These are phyloP conservation scores for Jackrogersella multiformis DNA, from an alignment of 495 filamentous ascomycete genomes.

Conservation along the genomic window DNA sequence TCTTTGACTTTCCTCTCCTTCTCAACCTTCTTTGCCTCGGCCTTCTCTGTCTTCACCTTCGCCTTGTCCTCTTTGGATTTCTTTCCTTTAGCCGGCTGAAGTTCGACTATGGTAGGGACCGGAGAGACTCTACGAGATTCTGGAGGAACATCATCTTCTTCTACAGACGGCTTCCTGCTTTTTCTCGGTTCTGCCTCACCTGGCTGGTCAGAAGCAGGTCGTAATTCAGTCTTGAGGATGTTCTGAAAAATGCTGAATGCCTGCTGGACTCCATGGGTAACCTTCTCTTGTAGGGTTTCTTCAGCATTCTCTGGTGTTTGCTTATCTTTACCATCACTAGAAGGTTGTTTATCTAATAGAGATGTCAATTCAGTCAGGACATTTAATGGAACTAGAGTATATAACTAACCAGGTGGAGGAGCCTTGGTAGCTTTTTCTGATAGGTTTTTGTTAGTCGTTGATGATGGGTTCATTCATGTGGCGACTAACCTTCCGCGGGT, in stretches of 20 bases:
- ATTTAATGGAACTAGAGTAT: not conserved
- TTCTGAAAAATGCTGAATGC: constrained; percentile 20
- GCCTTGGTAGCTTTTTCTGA: not conserved
- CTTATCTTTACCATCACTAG: not conserved
- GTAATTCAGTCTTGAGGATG: constrained; percentile 16
- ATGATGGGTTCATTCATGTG: not conserved
- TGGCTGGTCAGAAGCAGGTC: not conserved
- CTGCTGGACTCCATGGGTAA: constrained; percentile 22
- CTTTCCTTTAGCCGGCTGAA: not conserved
- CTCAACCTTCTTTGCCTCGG: constrained; percentile 31
- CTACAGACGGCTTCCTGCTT: not conserved
- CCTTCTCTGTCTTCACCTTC: constrained; percentile 19
- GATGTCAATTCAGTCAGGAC: constrained; percentile 1
- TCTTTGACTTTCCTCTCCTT: constrained; percentile 40
- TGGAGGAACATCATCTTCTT: constrained; percentile 1
- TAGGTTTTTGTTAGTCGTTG: not conserved
- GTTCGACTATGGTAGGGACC: constrained; percentile 9
- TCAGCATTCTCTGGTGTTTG: not conserved
- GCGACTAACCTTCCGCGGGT: constrained; percentile 3
- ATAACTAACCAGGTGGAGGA: constrained; percentile 3
- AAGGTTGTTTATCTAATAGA: constrained; percentile 11
- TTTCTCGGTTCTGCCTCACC: not conserved
- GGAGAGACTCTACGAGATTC: not conserved
- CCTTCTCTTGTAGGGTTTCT: constrained; percentile 14
- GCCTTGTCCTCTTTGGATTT: constrained; percentile 20